A percentile compares a stretch with the other conserved stretches of the same genome.
phyloP scores from a whole-genome alignment of 1,139 yeast genomes.

The Waltiozyma sp. region DNA sequence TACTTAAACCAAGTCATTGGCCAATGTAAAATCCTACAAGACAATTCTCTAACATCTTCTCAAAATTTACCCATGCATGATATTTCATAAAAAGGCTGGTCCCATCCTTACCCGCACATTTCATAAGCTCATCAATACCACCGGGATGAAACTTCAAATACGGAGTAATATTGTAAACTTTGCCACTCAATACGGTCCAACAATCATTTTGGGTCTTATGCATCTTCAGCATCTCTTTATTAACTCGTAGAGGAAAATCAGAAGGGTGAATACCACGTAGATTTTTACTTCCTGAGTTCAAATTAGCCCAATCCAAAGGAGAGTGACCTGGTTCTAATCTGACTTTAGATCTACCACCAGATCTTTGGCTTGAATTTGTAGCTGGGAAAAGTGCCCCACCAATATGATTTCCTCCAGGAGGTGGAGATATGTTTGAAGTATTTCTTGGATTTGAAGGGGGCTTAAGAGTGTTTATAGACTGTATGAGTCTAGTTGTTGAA shows the following conservation, averaged over 20 bases:
- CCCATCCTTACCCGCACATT: conserved; percentile 79
- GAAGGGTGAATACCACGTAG: conserved; percentile 27
- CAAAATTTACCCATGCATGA: conserved; percentile 86
- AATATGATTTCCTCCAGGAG: background rate
- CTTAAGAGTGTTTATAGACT: background rate
- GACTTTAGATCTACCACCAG: conserved; percentile 37
- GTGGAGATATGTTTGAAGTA: background rate
- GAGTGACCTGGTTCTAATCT: conserved; percentile 69
- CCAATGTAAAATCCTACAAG: conserved; percentile 47
- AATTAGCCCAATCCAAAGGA: conserved; percentile 76
- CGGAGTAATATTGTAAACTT: conserved; percentile 75
- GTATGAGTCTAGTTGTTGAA: background rate
- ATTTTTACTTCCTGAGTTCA: conserved; percentile 34
- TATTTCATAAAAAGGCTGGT: conserved; percentile 69
- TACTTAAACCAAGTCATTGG: background rate
- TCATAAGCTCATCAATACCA: conserved; percentile 68
- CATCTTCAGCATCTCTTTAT: conserved; percentile 44
- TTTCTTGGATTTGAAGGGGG: background rate
- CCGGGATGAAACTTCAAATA: conserved; percentile 90
- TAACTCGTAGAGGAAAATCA: conserved; percentile 37
- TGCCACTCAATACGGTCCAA: conserved; percentile 78
- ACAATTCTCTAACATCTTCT: conserved; percentile 69
- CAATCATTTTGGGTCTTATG: conserved; percentile 58
- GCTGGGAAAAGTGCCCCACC: conserved; percentile 5
- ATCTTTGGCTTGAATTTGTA: conserved; percentile 27